These are phyloP conservation scores for Blastobotrys americana DNA, from an alignment of 805 yeast species.

Conservation along the genomic window DNA sequence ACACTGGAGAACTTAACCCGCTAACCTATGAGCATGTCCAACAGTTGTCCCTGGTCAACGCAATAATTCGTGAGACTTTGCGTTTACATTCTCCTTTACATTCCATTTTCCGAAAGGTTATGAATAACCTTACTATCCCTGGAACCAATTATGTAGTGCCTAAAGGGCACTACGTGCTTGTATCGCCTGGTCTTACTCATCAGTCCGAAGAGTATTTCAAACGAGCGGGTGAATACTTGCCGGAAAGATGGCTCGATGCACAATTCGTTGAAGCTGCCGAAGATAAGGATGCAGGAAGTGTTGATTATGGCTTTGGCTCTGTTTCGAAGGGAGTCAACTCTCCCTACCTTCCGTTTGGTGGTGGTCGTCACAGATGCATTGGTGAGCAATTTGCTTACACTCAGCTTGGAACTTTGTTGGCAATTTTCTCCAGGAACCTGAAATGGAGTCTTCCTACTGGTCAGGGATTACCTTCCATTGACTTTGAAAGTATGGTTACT, in stretches of 20 bases:
- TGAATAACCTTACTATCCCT: conserved; percentile 70
- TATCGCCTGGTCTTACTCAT: conserved; percentile 89
- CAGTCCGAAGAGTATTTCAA: conserved; percentile 74
- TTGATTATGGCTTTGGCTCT: conserved; percentile 96
- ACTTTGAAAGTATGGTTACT: conserved; percentile 87
- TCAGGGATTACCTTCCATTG: conserved; percentile 42
- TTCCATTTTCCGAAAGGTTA: conserved; percentile 89
- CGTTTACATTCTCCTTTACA: conserved; percentile 96
- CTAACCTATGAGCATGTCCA: conserved; percentile 77
- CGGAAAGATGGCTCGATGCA: conserved; percentile 68
- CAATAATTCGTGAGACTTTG: conserved; percentile 83
- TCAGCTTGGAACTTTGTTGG: conserved; percentile 80
- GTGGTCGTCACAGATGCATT: conserved; percentile 98
- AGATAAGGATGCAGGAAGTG: conserved; percentile 32
- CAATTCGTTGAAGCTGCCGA: conserved; percentile 25
- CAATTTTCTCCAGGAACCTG: conserved; percentile 65
- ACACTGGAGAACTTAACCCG: conserved; percentile 38
- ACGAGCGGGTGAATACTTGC: conserved; percentile 61
- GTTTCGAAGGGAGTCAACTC: conserved; percentile 93
- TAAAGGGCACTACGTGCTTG: conserved; percentile 79
- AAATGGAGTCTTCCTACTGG: conserved; percentile 66
- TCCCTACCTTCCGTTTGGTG: conserved; percentile 96
- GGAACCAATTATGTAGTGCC: conserved; percentile 78
- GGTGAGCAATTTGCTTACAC: conserved; percentile 97
- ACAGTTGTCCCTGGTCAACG: conserved; percentile 73